These are phyloP conservation scores for Kwoniella dendrophila DNA, from an alignment of 768 basidiomycete species.

Conservation along the genomic window DNA sequence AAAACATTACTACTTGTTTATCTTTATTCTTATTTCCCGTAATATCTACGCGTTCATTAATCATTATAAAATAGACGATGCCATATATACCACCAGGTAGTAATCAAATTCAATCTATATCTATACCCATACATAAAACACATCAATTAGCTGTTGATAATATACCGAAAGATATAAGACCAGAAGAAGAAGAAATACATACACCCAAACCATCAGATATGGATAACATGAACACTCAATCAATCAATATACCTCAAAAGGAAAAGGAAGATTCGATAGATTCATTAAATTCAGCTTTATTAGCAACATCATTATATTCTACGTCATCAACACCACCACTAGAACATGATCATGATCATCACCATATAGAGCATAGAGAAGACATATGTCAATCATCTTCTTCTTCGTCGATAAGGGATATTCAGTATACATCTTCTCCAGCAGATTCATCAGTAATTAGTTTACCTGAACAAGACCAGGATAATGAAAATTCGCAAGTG, in stretches of 20 bases:
- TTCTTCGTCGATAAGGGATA: not conserved
- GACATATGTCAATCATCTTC: too few species aligned
- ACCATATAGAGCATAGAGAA: too few species aligned
- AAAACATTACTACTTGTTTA: too few species aligned
- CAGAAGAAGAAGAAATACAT: slow-evolving; percentile 3
- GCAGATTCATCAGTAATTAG: slow-evolving; percentile 18
- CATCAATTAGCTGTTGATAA: slow-evolving; percentile 5
- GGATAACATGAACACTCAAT: not conserved
- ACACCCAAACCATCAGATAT: slow-evolving; percentile 15
- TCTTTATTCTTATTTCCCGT: too few species aligned
- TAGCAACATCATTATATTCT: slow-evolving; percentile 3
- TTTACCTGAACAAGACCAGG: slow-evolving; percentile 12
- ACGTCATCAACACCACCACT: slow-evolving; percentile 10
- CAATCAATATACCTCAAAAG: not conserved
- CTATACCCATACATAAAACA: slow-evolving; percentile 11
- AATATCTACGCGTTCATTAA: too few species aligned
- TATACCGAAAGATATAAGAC: not conserved
- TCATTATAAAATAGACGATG: too few species aligned
- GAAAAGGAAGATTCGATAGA: slow-evolving; percentile 1
- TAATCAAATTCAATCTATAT: slow-evolving; percentile 5
- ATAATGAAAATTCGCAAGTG: not conserved
- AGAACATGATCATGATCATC: slow-evolving; percentile 1
- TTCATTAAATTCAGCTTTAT: not conserved
- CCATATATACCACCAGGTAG: slow-evolving; percentile 22
- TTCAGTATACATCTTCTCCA: slow-evolving; percentile 5